Percentiles rank a stretch among this genome's conserved stretches.
Evolutionary conservation across 2,329 filamentous ascomycete genomes (phyloP).

Genomic region (Cyphellophora europaea): DNA sequence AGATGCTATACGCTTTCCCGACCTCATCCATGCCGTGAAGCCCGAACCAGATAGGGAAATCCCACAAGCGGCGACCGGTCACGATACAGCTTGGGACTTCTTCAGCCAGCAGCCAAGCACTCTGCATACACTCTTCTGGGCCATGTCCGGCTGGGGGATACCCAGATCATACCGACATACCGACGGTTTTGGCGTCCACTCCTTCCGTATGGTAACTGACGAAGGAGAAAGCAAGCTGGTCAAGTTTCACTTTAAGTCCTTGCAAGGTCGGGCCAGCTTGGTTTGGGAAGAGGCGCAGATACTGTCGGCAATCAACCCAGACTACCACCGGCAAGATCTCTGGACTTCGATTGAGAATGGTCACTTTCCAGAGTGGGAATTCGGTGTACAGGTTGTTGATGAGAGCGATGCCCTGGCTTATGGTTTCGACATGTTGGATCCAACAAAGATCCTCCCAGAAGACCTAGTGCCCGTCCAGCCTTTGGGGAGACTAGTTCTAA

Average conservation of each 20-base stretch:
- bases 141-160: constrained; percentile 58
- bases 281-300: constrained; percentile 48
- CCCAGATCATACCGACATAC: constrained; percentile 57
- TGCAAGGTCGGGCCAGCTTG: constrained; percentile 53
- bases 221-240: constrained; percentile 58
- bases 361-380: constrained; percentile 54
- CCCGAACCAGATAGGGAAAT: constrained; percentile 31
- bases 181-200: constrained; percentile 59
- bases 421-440: constrained; percentile 64
- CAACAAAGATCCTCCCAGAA: constrained; percentile 62
- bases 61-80: constrained; percentile 40
- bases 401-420: constrained; percentile 53
- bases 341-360: constrained; percentile 53
- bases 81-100: constrained; percentile 51
- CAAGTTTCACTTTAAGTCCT: constrained; percentile 54
- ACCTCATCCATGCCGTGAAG: constrained; percentile 32
- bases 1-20: constrained; percentile 32
- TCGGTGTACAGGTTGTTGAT: constrained; percentile 55
- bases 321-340: constrained; percentile 55
- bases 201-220: constrained; percentile 56
- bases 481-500: constrained; percentile 43
- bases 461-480: constrained; percentile 60
- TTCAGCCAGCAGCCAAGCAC: constrained; percentile 52
- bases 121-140: constrained; percentile 54
- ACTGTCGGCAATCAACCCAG: constrained; percentile 49